Evolutionary conservation across 805 yeast species (phyloP), one percentile per base, ranked within the genome.

Genomic region (Cyberlindnera mississippiensis): DNA sequence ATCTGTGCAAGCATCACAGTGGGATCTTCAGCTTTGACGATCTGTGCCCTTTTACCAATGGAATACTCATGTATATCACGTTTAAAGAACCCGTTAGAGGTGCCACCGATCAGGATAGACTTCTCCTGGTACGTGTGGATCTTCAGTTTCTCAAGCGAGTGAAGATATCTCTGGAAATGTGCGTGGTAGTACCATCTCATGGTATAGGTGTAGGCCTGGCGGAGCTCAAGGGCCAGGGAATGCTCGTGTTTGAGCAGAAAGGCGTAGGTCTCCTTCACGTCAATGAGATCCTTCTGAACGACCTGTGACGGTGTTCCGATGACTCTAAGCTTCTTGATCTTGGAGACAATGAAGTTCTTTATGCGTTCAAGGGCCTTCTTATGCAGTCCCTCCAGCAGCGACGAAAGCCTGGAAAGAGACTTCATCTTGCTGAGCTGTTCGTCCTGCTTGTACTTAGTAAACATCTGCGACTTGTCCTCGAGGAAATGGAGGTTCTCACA

Each of bases 181-280:
- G 83, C 75, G 44, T 74, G 71, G 60, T 93, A 93, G 65, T 91
- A 93, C 99, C 99, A 93, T 54, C 76, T 71, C 86, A 93, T 90
- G 3, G 98, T 91, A 55, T 80, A 80, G 15, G 81, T 66, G 60
- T 93, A 93, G 0, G 97, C 98, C 53, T 75, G 75, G 41, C 80
- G 73, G 30, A 93, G 70, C 55, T 87, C 93, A 13, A 66, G 59
- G 0, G 96, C 91, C 41, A 93, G 64, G 6, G 78, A 71, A 8
- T 74, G 70, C 43, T 84, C 76, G 37, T 78, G 75, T 4, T 63
- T 54, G 4, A 67, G 60, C 29, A 91, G 59, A 45, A 85, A 88
- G 3, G 64, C 64, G 51, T 66, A 85, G 1, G 78, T 69, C 38
- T 82, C 86, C 46, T 74, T 76, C n/a, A 80, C 79, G 32, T 71